Conservation (phyloP, 2,329 filamentous ascomycete species). For the Lachnellula arida region DNA sequence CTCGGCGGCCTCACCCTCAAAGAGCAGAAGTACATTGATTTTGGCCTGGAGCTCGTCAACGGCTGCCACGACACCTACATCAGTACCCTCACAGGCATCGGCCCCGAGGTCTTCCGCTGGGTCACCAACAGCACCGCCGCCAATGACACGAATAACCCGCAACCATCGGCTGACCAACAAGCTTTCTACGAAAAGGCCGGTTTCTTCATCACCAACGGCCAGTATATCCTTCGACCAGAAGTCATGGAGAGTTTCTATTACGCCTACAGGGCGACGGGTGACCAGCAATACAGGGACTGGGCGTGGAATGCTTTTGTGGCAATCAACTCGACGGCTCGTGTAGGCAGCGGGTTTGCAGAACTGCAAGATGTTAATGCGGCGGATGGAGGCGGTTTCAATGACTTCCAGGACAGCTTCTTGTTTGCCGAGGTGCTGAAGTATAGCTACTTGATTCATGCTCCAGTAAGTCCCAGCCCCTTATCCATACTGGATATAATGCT, state of each 20-base stretch:
- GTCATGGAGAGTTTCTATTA: slow-evolving; percentile 85
- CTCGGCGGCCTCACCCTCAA: slow-evolving; percentile 69
- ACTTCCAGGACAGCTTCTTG: slow-evolving; percentile 84
- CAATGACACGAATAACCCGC: slow-evolving; percentile 38
- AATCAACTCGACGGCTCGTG: slow-evolving; percentile 59
- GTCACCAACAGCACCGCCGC: slow-evolving; percentile 38
- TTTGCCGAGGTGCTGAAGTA: slow-evolving; percentile 90
- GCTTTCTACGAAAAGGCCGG: slow-evolving; percentile 63
- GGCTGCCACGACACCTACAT: slow-evolving; percentile 72
- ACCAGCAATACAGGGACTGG: slow-evolving; percentile 75
- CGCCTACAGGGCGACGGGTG: slow-evolving; percentile 73
- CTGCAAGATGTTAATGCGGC: slow-evolving; percentile 60
- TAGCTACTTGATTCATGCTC: slow-evolving; percentile 57
- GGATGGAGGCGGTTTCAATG: slow-evolving; percentile 55
- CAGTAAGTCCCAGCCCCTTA: slow-evolving; percentile 20
- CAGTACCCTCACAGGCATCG: slow-evolving; percentile 65
- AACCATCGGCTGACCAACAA: slow-evolving; percentile 39
- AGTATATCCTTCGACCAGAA: slow-evolving; percentile 72
- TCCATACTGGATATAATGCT: background rate
- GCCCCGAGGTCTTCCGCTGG: slow-evolving; percentile 70
- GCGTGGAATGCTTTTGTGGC: slow-evolving; percentile 72
- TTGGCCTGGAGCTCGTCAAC: slow-evolving; percentile 66
- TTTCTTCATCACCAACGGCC: slow-evolving; percentile 60
- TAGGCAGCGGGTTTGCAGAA: slow-evolving; percentile 62
- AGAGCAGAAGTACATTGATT: slow-evolving; percentile 62